A percentile compares a stretch with the other conserved stretches of the same genome.
phyloP scores from a whole-genome alignment of 306 rosid species.

The Dalbergia oliveri region DNA sequence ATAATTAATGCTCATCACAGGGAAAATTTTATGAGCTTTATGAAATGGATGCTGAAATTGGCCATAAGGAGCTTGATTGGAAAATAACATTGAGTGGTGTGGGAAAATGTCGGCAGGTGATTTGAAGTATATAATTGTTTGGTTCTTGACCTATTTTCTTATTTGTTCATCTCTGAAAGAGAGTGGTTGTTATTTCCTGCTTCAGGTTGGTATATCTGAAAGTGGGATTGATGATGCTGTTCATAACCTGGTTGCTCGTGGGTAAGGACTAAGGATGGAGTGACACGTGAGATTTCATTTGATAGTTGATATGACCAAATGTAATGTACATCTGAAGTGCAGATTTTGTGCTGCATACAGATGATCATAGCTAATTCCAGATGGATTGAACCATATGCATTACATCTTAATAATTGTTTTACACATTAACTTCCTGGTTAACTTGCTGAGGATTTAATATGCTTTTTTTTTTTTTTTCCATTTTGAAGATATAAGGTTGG shows the following conservation, averaged over 20 bases:
- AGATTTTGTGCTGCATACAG: conserved; percentile 29
- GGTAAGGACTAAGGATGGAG: conserved; percentile 81
- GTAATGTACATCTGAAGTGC: conserved; percentile 16
- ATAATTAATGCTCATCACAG: conserved; percentile 53
- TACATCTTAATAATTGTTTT: conserved; percentile 25
- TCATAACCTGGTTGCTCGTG: conserved; percentile 91
- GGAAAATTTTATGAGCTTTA: conserved; percentile 97
- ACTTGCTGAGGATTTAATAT: conserved; percentile 24
- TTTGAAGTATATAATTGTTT: conserved; percentile 27
- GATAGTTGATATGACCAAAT: conserved; percentile 8
- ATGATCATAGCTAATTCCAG: conserved; percentile 28
- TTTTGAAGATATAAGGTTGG: conserved; percentile 93
- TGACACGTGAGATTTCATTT: conserved; percentile 9
- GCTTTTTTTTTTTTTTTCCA: conserved; percentile 24
- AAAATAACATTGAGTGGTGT: conserved; percentile 95
- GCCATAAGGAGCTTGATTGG: conserved; percentile 99
- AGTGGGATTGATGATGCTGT: conserved; percentile 98
- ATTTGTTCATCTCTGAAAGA: conserved; percentile 32
- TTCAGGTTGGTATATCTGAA: conserved; percentile 96
- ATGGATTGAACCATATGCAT: conserved; percentile 12
- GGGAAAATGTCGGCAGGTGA: conserved; percentile 98
- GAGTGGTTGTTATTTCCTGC: conserved; percentile 36
- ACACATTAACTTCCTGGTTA: conserved; percentile 23
- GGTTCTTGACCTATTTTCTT: conserved; percentile 21
- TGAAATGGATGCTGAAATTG: conserved; percentile 96